These are phyloP conservation scores for Monosporascus sp. DNA, from an alignment of 2,329 filamentous ascomycete genomes.

Conservation along the genomic window DNA sequence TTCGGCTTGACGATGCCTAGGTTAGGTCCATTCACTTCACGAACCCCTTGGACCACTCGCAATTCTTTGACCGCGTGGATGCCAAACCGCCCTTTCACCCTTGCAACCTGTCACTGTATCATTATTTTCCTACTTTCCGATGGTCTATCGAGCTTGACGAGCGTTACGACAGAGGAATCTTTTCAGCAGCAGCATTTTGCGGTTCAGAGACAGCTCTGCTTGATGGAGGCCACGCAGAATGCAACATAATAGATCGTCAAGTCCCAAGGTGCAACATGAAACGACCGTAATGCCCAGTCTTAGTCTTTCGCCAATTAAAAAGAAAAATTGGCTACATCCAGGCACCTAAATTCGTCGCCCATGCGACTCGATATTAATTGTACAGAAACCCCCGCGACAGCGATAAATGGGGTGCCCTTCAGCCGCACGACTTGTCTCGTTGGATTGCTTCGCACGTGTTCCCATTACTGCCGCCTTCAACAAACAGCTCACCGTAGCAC, in stretches of 20 bases:
- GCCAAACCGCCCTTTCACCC: constrained; percentile 22
- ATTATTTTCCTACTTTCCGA: constrained; percentile 29
- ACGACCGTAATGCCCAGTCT: constrained; percentile 28
- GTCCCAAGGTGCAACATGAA: constrained; percentile 32
- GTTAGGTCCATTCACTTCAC: constrained; percentile 9
- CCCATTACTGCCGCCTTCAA: background rate
- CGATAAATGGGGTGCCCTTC: constrained; percentile 14
- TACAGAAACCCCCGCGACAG: constrained; percentile 12
- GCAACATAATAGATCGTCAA: constrained; percentile 36
- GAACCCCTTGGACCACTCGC: constrained; percentile 20
- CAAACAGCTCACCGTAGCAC: background rate
- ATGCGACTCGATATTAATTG: constrained; percentile 15
- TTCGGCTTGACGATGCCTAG: constrained; percentile 18
- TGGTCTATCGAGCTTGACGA: constrained; percentile 30
- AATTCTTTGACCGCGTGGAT: constrained; percentile 23
- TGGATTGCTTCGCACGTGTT: background rate
- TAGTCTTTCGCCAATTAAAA: constrained; percentile 21
- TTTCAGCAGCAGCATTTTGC: constrained; percentile 18
- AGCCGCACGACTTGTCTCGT: background rate
- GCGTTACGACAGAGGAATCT: constrained; percentile 30
- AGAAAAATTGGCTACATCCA: constrained; percentile 18
- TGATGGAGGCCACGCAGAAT: constrained; percentile 29
- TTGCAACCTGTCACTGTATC: constrained; percentile 30
- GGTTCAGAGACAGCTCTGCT: constrained; percentile 29
- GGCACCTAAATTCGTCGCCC: constrained; percentile 12